Base-by-base conservation (phyloP, 2,329 filamentous ascomycete species). In the Penicillium sp. region DNA sequence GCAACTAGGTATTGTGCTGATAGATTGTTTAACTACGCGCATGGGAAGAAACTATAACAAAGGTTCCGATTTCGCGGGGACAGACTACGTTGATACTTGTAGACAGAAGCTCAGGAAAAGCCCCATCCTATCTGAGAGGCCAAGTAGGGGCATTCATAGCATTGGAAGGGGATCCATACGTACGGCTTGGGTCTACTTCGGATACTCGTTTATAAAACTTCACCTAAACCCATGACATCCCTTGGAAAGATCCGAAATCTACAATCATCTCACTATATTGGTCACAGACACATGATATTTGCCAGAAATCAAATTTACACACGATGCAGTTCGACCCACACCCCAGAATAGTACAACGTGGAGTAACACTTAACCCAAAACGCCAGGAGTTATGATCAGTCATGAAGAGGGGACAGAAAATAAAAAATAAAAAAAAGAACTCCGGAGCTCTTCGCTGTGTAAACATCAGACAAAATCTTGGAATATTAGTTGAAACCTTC, bases 401-500 rank as follows among this genome's bases (percentile, higher is more conserved):
- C 42, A 49, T 50, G 46, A 54, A 35, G 39, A 47, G 27, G 47
- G 23, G 32, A 46, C 13, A 21, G 25, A 51, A 35, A 42, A 50
- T 2, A 15, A 37, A 35, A 25, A 38, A 51, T 45, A 60, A 8
- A 38, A 51, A 46, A 60, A 8, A 35, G n/a, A 61, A 64, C 57
- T 54, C 60, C 58, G 31, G 40, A 52, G 37, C 56, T 54, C 50
- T 38, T 60, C 62, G 62, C 60, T 60, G 54, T 54, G 55, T 42
- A 50, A 55, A 40, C 37, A 60, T 54, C 50, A 51, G 35, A 46
- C 23, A 39, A 42, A 52, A 31, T 16, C 15, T 25, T 52, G 34
- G 25, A 39, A 45, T 34, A 35, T 45, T 68, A 64, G 46, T 67
- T 66, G 68, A 86, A 86, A 6, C 80, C 82, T 60, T 86, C 85